Evolutionary conservation across 2,329 filamentous ascomycete genomes (phyloP).

Genomic region (Cordyceps pruinosa): DNA sequence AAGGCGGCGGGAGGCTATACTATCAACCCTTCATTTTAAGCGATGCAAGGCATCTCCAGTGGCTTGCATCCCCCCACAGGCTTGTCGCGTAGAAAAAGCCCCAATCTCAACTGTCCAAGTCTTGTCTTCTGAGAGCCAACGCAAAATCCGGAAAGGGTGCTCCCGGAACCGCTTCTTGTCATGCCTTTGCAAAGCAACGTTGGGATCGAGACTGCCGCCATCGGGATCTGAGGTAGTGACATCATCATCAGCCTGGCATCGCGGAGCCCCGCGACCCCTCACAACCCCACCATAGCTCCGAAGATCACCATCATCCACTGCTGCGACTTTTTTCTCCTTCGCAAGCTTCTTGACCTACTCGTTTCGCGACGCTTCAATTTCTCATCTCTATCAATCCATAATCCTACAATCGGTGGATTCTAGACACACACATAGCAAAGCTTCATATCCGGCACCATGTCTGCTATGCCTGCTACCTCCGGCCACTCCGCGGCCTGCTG

Average conservation of each 20-base stretch:
- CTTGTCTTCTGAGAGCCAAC: no score
- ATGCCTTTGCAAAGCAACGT: background rate
- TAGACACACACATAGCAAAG: background rate
- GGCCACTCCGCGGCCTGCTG: constrained; percentile 52
- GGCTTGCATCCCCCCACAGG: background rate
- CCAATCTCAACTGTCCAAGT: no score
- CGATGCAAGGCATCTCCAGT: no score
- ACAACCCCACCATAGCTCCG: constrained; percentile 9
- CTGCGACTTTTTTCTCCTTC: background rate
- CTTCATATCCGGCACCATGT: constrained; percentile 27
- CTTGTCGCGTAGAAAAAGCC: background rate
- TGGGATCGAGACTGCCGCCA: background rate
- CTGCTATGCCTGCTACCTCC: constrained; percentile 43
- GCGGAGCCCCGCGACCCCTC: constrained; percentile 5
- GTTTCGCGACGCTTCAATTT: background rate
- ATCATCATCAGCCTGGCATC: constrained; percentile 1
- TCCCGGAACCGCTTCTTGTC: background rate
- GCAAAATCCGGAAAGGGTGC: background rate
- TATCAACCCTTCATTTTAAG: no score
- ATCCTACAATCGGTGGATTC: background rate
- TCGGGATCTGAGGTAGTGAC: background rate
- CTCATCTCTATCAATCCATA: background rate
- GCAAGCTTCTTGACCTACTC: background rate
- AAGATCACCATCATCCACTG: background rate
- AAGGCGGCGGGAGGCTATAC: no score